Evolutionary conservation across 1,284 basidiomycete genomes (phyloP), one percentile per base, ranked within the genome.

Genomic region (Pterulicium gracile): DNA sequence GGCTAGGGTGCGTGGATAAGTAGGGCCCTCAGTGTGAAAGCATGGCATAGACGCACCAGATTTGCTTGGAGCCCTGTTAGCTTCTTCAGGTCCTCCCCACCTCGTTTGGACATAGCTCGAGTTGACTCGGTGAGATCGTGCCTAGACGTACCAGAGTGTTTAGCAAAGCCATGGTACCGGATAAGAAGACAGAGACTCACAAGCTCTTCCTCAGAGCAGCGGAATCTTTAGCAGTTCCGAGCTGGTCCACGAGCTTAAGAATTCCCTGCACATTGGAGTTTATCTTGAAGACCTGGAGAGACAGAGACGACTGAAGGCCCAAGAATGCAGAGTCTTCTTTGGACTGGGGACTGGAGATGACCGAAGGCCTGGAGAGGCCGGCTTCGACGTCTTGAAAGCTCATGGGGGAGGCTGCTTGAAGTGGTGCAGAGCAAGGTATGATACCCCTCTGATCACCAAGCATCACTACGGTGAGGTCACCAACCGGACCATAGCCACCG

Each of bases 251-350:
- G 18, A 95, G 73, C 61, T 91, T 90, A 58, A 92, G 68, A 45
- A 99, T 95, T 12, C 89, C 94, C 56, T 94, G 88, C 3, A 98
- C 92, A 65, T 98, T 99, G 50, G 88, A 80, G 59, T 96, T 95
- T 70, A 98, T 92, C 76, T 98, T 97, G 82, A 98, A 98, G 50
- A 97, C 88, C 62, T 98, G 95, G 14, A 98, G 75, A 1, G 91
- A 90, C 44, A 98, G 73, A 15, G 87, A 86, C 20, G 84, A 83
- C 58, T 96, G 90, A 15, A 97, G 69, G 39, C 70, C 71, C 17
- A 77, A 69, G 63, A 97, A 98, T 3, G 77, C 69, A 3, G 75
- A 71, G 59, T 88, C 85, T 59, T 86, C 79, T 34, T 64, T 71
- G 5, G 80, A 77, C 54, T 75, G 78, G 0, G 75, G 68, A 4